Evolutionary conservation across 2,329 filamentous ascomycete genomes (phyloP).

Genomic region (Ophiostoma australiae): DNA sequence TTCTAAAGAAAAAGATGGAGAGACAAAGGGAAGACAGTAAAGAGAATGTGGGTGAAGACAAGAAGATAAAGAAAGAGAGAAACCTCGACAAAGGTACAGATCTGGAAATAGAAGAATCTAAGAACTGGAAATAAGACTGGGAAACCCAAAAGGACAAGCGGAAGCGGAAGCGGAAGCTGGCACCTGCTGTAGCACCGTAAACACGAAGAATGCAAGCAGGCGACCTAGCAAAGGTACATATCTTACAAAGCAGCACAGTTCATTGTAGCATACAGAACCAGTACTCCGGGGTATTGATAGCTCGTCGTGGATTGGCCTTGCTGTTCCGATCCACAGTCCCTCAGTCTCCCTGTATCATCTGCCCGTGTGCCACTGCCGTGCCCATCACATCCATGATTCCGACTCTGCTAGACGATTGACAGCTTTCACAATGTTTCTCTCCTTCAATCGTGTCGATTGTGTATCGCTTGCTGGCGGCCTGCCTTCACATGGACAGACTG

Average conservation of each 20-base stretch:
- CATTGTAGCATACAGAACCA: not conserved
- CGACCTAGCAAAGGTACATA: not conserved
- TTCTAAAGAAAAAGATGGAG: not conserved
- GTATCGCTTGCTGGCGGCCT: not conserved
- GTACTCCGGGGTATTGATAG: not conserved
- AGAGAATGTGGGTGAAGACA: not conserved
- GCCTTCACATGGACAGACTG: not conserved
- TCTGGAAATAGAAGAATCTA: not conserved
- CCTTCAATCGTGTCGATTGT: not conserved
- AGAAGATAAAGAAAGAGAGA: not conserved
- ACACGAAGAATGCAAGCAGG: constrained; percentile 1
- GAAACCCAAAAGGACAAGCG: constrained; percentile 7
- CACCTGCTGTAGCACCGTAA: not conserved
- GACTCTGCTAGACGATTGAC: not conserved
- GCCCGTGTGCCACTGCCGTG: not conserved
- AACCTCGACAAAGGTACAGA: not conserved
- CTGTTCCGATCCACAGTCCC: not conserved
- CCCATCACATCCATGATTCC: not conserved
- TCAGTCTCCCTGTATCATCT: not conserved
- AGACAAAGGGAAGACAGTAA: not conserved
- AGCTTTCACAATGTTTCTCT: not conserved
- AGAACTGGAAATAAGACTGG: constrained; percentile 4
- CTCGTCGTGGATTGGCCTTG: not conserved
- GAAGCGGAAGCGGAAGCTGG: not conserved
- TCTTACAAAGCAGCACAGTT: not conserved